Evolutionary conservation across 2,329 filamentous ascomycete species (phyloP).

Genomic region (Monilinia aucupariae): DNA sequence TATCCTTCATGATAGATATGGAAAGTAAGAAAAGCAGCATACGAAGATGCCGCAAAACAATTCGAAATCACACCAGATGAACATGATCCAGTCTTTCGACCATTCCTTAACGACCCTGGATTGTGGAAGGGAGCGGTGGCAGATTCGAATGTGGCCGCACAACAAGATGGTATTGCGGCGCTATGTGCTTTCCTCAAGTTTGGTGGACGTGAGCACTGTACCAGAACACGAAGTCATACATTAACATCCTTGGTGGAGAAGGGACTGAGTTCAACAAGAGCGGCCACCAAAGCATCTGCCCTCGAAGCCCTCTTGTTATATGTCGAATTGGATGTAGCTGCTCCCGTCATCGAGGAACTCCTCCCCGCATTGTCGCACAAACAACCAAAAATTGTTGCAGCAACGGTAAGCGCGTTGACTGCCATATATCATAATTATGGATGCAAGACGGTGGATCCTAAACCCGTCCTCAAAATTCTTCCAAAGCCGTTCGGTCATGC

Average conservation of each 20-base stretch:
- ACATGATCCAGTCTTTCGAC: conserved; percentile 75
- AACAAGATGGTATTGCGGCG: conserved; percentile 84
- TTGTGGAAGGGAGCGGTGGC: conserved; percentile 90
- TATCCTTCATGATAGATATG: conserved; percentile 55
- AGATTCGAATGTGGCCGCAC: conserved; percentile 94
- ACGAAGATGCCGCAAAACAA: conserved; percentile 84
- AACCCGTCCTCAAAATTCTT: conserved; percentile 79
- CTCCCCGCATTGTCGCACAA: conserved; percentile 80
- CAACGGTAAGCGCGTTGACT: conserved; percentile 69
- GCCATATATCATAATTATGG: conserved; percentile 90
- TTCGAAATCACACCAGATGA: conserved; percentile 84
- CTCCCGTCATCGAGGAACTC: conserved; percentile 84
- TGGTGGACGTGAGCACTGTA: conserved; percentile 71
- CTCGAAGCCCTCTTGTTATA: conserved; percentile 83
- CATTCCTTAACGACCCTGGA: conserved; percentile 77
- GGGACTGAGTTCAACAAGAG: conserved; percentile 78
- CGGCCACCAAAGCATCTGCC: conserved; percentile 80
- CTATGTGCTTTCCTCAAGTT: conserved; percentile 91
- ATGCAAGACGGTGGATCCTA: conserved; percentile 89
- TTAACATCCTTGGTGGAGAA: conserved; percentile 84
- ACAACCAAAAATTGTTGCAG: conserved; percentile 80
- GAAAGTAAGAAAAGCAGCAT: conserved; percentile 94
- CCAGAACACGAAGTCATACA: conserved; percentile 69
- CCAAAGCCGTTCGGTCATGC: conserved; percentile 93
- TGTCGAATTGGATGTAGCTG: conserved; percentile 81